phyloP scores from a whole-genome alignment of 257 asterid species.

The Capsicum baccatum region DNA sequence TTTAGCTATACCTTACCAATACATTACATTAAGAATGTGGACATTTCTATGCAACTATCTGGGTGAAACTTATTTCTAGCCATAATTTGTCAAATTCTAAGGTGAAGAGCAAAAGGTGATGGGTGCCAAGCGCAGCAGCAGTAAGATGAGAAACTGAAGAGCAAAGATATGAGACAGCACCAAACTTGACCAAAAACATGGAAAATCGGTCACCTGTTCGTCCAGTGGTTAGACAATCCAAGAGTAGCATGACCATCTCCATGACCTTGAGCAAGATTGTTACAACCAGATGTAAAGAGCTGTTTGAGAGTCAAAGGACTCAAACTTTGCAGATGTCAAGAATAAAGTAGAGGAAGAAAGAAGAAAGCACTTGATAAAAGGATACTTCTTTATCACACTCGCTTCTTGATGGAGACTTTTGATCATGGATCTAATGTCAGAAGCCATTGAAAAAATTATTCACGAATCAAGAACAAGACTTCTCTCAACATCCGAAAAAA shows the following conservation, averaged over 20 bases:
- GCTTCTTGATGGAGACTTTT: constrained; percentile 61
- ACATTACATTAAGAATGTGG: constrained; percentile 16
- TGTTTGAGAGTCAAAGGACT: constrained; percentile 53
- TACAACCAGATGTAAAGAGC: constrained; percentile 71
- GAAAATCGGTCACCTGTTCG: constrained; percentile 55
- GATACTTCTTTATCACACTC: constrained; percentile 74
- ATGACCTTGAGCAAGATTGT: constrained; percentile 65
- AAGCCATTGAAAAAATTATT: constrained; percentile 40
- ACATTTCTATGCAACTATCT: neutral
- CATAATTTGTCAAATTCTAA: neutral
- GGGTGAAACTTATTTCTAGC: constrained; percentile 4
- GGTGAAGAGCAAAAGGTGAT: neutral
- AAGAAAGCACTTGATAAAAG: constrained; percentile 35
- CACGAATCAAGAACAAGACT: neutral
- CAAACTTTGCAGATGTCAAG: constrained; percentile 30
- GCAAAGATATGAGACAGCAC: neutral
- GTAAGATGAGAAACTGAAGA: constrained; percentile 9
- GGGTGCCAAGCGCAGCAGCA: constrained; percentile 24
- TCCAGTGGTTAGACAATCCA: constrained; percentile 70
- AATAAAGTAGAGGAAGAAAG: neutral
- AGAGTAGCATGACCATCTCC: constrained; percentile 52
- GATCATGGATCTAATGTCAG: constrained; percentile 69
- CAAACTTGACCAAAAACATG: constrained; percentile 20
- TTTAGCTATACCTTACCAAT: constrained; percentile 3
- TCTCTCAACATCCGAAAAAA: constrained; percentile 14